phyloP scores from a whole-genome alignment of 371 early-diverging fungal genomes.

The Thermomucor indicae-seudaticae region DNA sequence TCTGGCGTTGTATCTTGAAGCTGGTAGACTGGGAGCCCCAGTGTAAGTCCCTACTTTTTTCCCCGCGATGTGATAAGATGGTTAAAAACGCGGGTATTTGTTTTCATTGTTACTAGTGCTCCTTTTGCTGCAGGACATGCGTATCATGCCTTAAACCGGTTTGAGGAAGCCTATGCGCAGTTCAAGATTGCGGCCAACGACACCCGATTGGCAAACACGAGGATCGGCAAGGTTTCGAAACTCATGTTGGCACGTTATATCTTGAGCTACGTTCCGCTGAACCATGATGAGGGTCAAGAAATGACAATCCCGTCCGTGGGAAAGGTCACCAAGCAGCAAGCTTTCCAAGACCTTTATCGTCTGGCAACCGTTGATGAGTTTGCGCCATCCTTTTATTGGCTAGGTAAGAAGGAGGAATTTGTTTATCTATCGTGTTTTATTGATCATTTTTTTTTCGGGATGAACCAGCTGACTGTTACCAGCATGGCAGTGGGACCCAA shows the following conservation, averaged over 20 bases:
- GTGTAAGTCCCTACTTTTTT: constrained; percentile 18
- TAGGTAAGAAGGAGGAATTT: constrained; percentile 22
- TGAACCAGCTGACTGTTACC: constrained; percentile 19
- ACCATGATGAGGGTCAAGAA: not conserved
- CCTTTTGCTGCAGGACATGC: constrained; percentile 42
- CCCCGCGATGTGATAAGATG: not conserved
- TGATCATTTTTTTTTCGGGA: not conserved
- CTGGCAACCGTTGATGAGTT: constrained; percentile 29
- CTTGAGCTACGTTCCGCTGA: constrained; percentile 31
- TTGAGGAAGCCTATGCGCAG: constrained; percentile 32
- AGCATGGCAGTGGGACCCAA: constrained; percentile 23
- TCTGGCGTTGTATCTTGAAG: constrained; percentile 29
- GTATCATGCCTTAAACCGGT: constrained; percentile 26
- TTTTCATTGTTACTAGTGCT: constrained; percentile 22
- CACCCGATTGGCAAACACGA: constrained; percentile 16
- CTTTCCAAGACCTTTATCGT: constrained; percentile 16
- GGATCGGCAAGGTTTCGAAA: constrained; percentile 23
- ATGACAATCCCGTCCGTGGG: not conserved
- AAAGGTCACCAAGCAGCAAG: constrained; percentile 16
- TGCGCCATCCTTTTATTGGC: constrained; percentile 31
- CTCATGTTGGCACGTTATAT: constrained; percentile 40
- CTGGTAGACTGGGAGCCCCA: constrained; percentile 30
- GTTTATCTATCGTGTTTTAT: no score
- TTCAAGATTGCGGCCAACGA: constrained; percentile 31
- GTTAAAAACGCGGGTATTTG: not conserved